These are phyloP conservation scores for Hapsidospora chrysogenum DNA, from an alignment of 495 filamentous ascomycete genomes.

Conservation along the genomic window DNA sequence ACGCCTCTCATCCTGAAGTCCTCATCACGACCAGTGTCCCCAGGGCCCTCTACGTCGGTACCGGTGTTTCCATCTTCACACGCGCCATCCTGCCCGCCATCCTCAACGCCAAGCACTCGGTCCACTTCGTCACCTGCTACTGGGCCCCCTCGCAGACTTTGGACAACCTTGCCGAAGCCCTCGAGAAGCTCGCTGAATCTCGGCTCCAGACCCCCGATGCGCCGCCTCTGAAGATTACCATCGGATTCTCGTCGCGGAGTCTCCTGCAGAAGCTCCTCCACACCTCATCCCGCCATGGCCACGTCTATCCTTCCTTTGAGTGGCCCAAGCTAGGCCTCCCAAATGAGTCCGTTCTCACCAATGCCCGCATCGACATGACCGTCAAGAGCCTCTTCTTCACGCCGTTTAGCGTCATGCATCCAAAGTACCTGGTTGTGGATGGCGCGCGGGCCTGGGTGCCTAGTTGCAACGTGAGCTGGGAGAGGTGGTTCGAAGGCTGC, in stretches of 20 bases:
- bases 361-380: slow-evolving; percentile 37
- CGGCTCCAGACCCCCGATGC: slow-evolving; percentile 4
- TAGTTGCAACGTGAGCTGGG: slow-evolving; percentile 63
- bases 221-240: slow-evolving; percentile 26
- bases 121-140: slow-evolving; percentile 64
- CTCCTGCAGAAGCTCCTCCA: slow-evolving; percentile 55
- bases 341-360: slow-evolving; percentile 23
- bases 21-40: slow-evolving; percentile 29
- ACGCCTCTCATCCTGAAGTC: slow-evolving; percentile 12
- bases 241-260: slow-evolving; percentile 51
- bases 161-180: slow-evolving; percentile 25
- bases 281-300: slow-evolving; percentile 34
- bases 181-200: slow-evolving; percentile 30
- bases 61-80: slow-evolving; percentile 36
- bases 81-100: slow-evolving; percentile 37
- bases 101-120: slow-evolving; percentile 34
- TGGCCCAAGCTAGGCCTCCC: slow-evolving; percentile 50
- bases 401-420: slow-evolving; percentile 63
- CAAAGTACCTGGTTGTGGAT: slow-evolving; percentile 60
- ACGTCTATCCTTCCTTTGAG: slow-evolving; percentile 33
- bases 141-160: slow-evolving; percentile 47
- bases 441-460: slow-evolving; percentile 40
- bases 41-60: slow-evolving; percentile 36
- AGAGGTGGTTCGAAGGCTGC: slow-evolving; percentile 58
- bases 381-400: slow-evolving; percentile 57